Evolutionary conservation across 2,329 filamentous ascomycete species (phyloP), one percentile per base, ranked within the genome.

Genomic region (Samsoniella hepiali): DNA sequence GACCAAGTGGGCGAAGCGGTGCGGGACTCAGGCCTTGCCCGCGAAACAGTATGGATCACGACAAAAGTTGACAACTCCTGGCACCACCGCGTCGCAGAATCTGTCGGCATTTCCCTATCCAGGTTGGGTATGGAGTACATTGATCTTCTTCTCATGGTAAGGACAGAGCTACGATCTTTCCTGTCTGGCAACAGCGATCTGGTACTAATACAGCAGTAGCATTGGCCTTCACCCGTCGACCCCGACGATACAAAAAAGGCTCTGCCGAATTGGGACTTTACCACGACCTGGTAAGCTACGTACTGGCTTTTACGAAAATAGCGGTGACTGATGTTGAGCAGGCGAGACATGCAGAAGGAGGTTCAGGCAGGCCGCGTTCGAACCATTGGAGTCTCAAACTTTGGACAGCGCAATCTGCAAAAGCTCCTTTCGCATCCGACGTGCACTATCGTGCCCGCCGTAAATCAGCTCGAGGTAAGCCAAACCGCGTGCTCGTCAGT

Each of bases 341-440:
- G 55, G 51, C 38, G 40, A 47, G 85, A 88, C 78, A 80, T 91
- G 82, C 86, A 90, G 77, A 89, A 89, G 81, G 80, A 91, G 54
- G 78, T 86, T 31, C 84, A 76, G 11, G 86, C 84, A 51, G 88
- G 88, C 74, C 91, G 91, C 75, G 90, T 91, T 58, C 83, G 82
- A 76, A 91, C 91, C 78, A 93, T 95, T 73, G 91, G 91, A 70
- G 89, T 95, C 63, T 92, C 90, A 76, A 96, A 96, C 83, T 95
- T 96, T 75, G 89, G 83, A 67, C 91, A 93, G 74, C 85, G 81
- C 75, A 91, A 95, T 77, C 80, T 95, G 44, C 89, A 94, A 82
- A 90, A 85, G 75, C 82, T 95, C 64, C 81, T 95, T 66, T 86
- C 83, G 69, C 84, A 89, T 69, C 82, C 85, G 5, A 5, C 6